Base-by-base conservation (phyloP, 129 eudicot species). In the Pulicaria dysenterica region DNA sequence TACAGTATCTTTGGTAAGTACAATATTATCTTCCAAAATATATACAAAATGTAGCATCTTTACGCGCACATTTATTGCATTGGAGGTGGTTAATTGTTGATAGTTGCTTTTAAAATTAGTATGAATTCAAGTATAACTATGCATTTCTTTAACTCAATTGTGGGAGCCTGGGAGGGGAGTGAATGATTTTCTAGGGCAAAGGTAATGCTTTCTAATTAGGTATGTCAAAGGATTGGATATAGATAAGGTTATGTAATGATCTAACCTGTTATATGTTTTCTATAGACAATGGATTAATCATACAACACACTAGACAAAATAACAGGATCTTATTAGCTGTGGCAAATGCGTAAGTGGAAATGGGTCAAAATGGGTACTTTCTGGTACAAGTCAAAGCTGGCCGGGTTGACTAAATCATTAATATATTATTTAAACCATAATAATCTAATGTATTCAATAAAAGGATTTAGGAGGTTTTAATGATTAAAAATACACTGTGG, bases 1-100 rank as follows among this genome's bases (percentile, higher is more conserved):
- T 65, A 51, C 70, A 16, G 66, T 67, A 72, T 84, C 92, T 49
- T 69, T 73, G 84, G 96, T 89, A 80, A 83, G 96, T 17, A 14
- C 8, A 34, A 61, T 61, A 38, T 34, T 46, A 51, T 12, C 67
- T 80, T 10, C 43, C 11, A 19, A 17, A 16, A 24, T 55, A 54
- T 56, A 8, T 54, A 16, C 19, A 17, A 40, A 55, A 16, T 40
- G 14, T 19, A 55, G 48, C 68, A 36, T 58, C 13, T 3, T 70
- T 24, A n/a, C n/a, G 8, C 41, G 43, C 9, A 43, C 3, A 7
- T 57, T 73, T 59, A 61, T 60, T 59, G 44, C 77, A 44, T 58
- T 72, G 68, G 68, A 44, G n/a, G 68, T 46, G 36, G 44, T 73
- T 41, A 65, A 14, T 55, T 43, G 42, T 12, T 45, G 41, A 39